phyloP scores from a whole-genome alignment of 2,329 filamentous ascomycete genomes.

The Endoconidiophora polonica region DNA sequence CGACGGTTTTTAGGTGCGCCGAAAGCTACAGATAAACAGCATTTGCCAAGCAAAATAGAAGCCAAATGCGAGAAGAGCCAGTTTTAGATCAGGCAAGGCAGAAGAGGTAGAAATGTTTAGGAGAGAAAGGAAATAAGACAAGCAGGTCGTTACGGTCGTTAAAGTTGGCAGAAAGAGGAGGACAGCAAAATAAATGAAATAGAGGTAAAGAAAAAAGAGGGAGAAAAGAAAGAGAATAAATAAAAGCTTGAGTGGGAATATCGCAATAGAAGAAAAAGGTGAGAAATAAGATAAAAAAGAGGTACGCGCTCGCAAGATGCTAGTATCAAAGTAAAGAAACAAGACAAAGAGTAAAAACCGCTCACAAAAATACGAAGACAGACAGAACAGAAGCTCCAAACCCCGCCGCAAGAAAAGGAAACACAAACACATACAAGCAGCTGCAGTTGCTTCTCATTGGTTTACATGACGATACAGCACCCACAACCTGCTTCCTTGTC shows the following conservation, averaged over 20 bases:
- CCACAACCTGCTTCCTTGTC: constrained; percentile 29
- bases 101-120: neutral
- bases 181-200: neutral
- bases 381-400: neutral
- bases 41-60: too few species aligned
- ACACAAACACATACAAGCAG: constrained; percentile 5
- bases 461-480: constrained; percentile 35
- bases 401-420: constrained; percentile 1
- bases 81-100: neutral
- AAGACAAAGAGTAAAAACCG: neutral
- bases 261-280: neutral
- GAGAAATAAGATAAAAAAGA: neutral
- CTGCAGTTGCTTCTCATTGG: neutral
- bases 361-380: neutral
- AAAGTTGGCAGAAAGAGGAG: neutral
- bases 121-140: neutral
- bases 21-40: too few species aligned
- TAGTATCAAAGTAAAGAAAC: constrained; percentile 3
- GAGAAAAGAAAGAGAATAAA: neutral
- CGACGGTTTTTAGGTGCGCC: too few species aligned
- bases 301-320: constrained; percentile 6
- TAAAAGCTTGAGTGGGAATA: constrained; percentile 8
- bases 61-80: too few species aligned
- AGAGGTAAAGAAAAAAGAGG: neutral
- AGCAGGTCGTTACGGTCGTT: constrained; percentile 6